Evolutionary conservation across 2,329 filamentous ascomycete genomes (phyloP), one percentile per base, ranked within the genome.

Genomic region (Fonsecaea monophora): DNA sequence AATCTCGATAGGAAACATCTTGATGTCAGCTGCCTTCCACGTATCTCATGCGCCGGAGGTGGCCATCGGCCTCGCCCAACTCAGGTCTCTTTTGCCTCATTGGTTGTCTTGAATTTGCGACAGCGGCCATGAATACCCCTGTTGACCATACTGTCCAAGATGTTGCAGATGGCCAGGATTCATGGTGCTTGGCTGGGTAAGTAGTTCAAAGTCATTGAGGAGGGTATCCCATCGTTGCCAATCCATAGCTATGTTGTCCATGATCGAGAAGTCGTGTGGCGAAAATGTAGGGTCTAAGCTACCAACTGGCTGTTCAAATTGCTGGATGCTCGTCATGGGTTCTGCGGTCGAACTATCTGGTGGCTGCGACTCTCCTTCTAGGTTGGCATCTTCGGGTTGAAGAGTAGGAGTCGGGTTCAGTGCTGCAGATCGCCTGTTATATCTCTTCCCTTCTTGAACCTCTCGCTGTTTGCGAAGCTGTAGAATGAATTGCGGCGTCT

Each of bases 211-310:
- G 10, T 68, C 66, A 25, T 68, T 60, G 35, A 66, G 53, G 53
- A 70, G 48, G 35, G 53, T 63, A 53, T 70, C 68, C 70, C 70
- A 72, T 50, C 68, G 61, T 25, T 48, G 57, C 70, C 70, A 72
- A 54, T 72, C 67, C 66, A 72, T 72, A 4, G 42, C 53, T 25
- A 54, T 53, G 30, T 54, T 58, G 25, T 60, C 53, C 56, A 60
- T 65, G 25, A 50, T 38, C 32, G 59, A 61, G 34, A 56, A 60
- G 56, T 65, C 53, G 13, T 61, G n/a, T 6, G 59, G 32, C 15
- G 59, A 61, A 42, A 56, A 53, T 50, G 58, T 58, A 34, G 60
- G 30, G n/a, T 37, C 60, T 9, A 21, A 21, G n/a, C 1, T 32
- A 12, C 5, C 18, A 12, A 15, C 21, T 48, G 30, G 32, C n/a